Evolutionary conservation across 2,329 filamentous ascomycete species (phyloP).

Genomic region (Emmonsiellopsis sp.): DNA sequence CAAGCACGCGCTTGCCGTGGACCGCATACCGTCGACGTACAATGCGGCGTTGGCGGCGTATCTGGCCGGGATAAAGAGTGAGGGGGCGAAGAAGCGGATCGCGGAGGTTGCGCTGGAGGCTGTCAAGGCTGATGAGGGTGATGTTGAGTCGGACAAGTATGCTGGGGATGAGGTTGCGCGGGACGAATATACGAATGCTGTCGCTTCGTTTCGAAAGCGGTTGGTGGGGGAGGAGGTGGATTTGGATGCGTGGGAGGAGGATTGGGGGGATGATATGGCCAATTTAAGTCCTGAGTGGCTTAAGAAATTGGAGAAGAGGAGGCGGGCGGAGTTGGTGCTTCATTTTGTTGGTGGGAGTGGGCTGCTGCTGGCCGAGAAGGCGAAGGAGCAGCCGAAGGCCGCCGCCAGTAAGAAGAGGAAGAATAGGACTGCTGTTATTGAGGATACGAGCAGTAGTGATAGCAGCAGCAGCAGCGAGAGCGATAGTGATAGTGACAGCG

Average conservation of each 20-base stretch:
- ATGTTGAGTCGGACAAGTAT: constrained; percentile 12
- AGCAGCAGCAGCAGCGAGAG: constrained; percentile 24
- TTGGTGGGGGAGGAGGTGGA: constrained; percentile 20
- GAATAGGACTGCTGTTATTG: constrained; percentile 32
- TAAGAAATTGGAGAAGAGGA: constrained; percentile 25
- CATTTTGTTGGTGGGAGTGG: constrained; percentile 22
- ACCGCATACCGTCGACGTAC: constrained; percentile 60
- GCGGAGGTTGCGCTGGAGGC: constrained; percentile 55
- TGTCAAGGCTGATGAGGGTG: constrained; percentile 32
- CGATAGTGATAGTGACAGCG: constrained; percentile 13
- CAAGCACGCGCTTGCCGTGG: constrained; percentile 67
- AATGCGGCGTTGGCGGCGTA: constrained; percentile 65
- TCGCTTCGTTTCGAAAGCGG: constrained; percentile 36
- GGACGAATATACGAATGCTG: constrained; percentile 39
- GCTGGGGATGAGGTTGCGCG: constrained; percentile 9
- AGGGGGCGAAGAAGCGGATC: constrained; percentile 56
- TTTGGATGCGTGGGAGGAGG: constrained; percentile 13
- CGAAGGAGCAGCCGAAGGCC: background rate
- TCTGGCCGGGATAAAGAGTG: constrained; percentile 68
- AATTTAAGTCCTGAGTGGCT: constrained; percentile 4
- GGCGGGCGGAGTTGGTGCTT: constrained; percentile 29
- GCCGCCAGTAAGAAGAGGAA: constrained; percentile 8
- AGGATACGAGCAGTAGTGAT: constrained; percentile 27
- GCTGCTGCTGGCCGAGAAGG: background rate
- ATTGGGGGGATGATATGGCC: constrained; percentile 17